Percentiles rank a stretch among this genome's conserved stretches.
Evolutionary conservation across 2,329 filamentous ascomycete species (phyloP).

Genomic region (Claviceps paspali): DNA sequence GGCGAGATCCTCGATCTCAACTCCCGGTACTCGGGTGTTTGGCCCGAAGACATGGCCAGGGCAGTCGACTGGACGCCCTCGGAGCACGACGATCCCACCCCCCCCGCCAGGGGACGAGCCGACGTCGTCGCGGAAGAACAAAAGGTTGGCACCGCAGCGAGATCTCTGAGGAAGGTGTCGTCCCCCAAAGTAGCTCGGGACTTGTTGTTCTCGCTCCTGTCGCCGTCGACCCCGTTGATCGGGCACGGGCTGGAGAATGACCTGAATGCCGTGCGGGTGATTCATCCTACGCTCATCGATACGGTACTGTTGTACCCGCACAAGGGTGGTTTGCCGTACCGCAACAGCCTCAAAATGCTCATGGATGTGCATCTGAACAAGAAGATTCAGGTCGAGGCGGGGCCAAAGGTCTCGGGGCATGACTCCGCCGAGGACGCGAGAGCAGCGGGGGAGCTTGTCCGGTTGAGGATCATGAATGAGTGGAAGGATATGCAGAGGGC

Average conservation of each 20-base stretch:
- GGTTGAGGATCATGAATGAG: slow-evolving; percentile 50
- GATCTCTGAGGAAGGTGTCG: slow-evolving; percentile 53
- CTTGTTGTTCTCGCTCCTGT: slow-evolving; percentile 61
- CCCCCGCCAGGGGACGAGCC: neutral
- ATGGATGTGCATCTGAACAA: slow-evolving; percentile 54
- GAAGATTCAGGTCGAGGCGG: slow-evolving; percentile 60
- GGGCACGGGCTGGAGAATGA: slow-evolving; percentile 95
- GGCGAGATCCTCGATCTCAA: slow-evolving; percentile 84
- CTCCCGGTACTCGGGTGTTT: slow-evolving; percentile 80
- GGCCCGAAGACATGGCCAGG: slow-evolving; percentile 56
- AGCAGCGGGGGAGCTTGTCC: slow-evolving; percentile 74
- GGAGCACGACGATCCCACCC: slow-evolving; percentile 2
- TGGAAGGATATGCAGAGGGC: slow-evolving; percentile 52
- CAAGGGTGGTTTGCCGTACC: slow-evolving; percentile 56
- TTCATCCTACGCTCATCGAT: slow-evolving; percentile 75
- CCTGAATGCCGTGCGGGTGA: slow-evolving; percentile 67
- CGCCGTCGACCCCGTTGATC: slow-evolving; percentile 66
- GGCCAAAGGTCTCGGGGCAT: slow-evolving; percentile 46
- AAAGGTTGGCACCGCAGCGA: slow-evolving; percentile 6
- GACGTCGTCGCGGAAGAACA: slow-evolving; percentile 9
- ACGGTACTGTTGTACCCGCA: slow-evolving; percentile 77
- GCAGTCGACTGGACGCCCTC: slow-evolving; percentile 40
- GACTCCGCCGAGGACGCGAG: slow-evolving; percentile 86
- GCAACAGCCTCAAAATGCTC: slow-evolving; percentile 63
- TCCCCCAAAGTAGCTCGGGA: slow-evolving; percentile 61